A percentile compares a stretch with the other conserved stretches of the same genome.
These are phyloP conservation scores for Wickerhamiella bombiphila DNA, from an alignment of 805 yeast genomes.

Conservation along the genomic window DNA sequence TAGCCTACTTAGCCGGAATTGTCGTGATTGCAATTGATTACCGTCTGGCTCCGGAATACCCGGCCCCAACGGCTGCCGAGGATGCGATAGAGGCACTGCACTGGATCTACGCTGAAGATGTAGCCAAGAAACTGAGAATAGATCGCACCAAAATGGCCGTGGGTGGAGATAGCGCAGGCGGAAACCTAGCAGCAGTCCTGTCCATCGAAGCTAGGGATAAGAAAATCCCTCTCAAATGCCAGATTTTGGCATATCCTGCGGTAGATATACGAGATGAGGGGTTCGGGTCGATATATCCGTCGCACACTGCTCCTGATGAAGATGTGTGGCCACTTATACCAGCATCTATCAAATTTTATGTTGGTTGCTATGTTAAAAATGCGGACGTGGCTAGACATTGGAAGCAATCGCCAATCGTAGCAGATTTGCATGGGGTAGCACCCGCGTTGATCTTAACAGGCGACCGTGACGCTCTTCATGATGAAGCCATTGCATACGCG, in stretches of 20 bases:
- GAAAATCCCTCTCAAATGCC: background rate
- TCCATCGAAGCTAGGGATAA: background rate
- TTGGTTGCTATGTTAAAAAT: background rate
- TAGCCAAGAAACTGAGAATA: background rate
- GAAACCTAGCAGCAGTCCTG: background rate
- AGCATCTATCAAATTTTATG: background rate
- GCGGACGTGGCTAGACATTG: too few species aligned
- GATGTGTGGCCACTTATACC: background rate
- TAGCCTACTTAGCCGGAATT: too few species aligned
- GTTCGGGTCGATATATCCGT: too few species aligned
- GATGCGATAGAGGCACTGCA: background rate
- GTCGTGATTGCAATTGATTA: background rate
- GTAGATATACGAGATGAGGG: background rate
- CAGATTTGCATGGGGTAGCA: background rate
- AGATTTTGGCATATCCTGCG: background rate
- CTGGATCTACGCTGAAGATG: background rate
- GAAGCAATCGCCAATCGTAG: background rate
- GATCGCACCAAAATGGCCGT: background rate
- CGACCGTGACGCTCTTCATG: background rate
- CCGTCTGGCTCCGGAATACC: conserved; percentile 1
- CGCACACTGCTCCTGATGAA: too few species aligned
- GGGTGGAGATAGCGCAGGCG: conserved; percentile 1
- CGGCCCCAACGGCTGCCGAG: conserved; percentile 1
- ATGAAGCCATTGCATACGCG: background rate
- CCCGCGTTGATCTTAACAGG: conserved; percentile 1